Base-by-base conservation (phyloP, 2,329 filamentous ascomycete genomes). In the Scorias spongiosa region DNA sequence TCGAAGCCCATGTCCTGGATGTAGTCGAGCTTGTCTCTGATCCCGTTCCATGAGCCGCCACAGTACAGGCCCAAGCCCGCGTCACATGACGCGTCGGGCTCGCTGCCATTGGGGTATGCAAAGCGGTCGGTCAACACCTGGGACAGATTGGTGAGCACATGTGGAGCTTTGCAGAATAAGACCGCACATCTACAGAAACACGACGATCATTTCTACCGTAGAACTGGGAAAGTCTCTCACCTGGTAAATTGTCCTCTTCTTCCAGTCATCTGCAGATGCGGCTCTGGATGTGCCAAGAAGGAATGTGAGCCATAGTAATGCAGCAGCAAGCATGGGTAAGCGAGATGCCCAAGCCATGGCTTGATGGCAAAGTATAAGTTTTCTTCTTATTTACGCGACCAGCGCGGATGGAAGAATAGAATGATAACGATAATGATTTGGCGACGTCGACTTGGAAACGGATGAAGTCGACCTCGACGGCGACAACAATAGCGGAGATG, bases 1-100 rank as follows among this genome's bases (percentile, higher is more conserved):
- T 63, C 62, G 42, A 67, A 66, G n/a, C 63, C 63, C 57, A 63
- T 58, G 15, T 54, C 56, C 46, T 65, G 60, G 36, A 67, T 67
- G 48, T 68, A 68, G 50, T 66, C 62, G 41, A 68, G 51, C 12
- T 62, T 55, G 29, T 64, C 56, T 29, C 58, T 59, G 42, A 67
- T 63, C 11, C 65, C 65, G 41, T 57, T 55, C 61, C 63, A 67
- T n/a, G 63, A 60, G 10, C 65, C 65, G 12, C 57, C 58, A 39
- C 60, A 63, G 47, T 62, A 62, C 14, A 47, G 46, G 9, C 55
- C 53, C 26, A 54, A 41, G 10, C 48, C 50, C 29, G 55, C 50
- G 39, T 53, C 45, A 46, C 61, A 63, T 8, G 47, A 39, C 9
- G 42, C 47, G 5, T 51, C 48, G 10, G 47, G 51, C n/a, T 50